Evolutionary conservation across 768 basidiomycete genomes (phyloP), one percentile per base, ranked within the genome.

Genomic region (Trametes villosa): DNA sequence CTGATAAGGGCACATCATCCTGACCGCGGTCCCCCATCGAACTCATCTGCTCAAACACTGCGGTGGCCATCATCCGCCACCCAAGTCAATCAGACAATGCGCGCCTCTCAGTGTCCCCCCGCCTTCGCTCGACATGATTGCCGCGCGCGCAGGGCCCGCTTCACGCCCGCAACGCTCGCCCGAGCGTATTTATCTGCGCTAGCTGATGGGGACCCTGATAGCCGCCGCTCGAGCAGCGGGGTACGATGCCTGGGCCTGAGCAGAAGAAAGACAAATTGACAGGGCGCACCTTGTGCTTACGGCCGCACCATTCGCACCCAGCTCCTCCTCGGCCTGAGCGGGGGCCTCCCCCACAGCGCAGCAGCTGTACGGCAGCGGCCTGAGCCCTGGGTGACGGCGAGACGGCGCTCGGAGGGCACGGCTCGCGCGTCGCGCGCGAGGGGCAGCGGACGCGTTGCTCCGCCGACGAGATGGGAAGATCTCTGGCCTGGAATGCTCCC

Each of bases 171-270:
- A 34, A 45, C 62, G 53, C 62, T 60, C 52, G 55, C 8, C 49
- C 48, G 36, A 48, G 46, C 29, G 60, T 49, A 62, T 62, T 60
- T 62, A 65, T 57, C 57, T 62, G 59, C 29, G 51, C 49, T 62
- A 34, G 52, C 57, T 65, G 65, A 65, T 65, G 60, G 45, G n/a
- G 15, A 26, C 20, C 8, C 50, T 65, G 65, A 65, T 65, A 62
- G 65, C 61, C 65, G 65, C 60, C 57, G 40, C 26, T 48, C 34
- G n/a, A 42, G 29, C 52, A 20, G 38, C 38, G 42, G 53, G 15
- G 31, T 29, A 27, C 31, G 48, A 22, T 24, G 48, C 6, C 27
- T 30, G 56, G 29, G 54, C 41, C 54, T 33, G 44, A 11, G 20
- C 47, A 38, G 51, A 53, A 42, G 41, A 26, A 20, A 34, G 58